Evolutionary conservation across 2,329 filamentous ascomycete genomes (phyloP).

Genomic region (Xylariaceae sp.): DNA sequence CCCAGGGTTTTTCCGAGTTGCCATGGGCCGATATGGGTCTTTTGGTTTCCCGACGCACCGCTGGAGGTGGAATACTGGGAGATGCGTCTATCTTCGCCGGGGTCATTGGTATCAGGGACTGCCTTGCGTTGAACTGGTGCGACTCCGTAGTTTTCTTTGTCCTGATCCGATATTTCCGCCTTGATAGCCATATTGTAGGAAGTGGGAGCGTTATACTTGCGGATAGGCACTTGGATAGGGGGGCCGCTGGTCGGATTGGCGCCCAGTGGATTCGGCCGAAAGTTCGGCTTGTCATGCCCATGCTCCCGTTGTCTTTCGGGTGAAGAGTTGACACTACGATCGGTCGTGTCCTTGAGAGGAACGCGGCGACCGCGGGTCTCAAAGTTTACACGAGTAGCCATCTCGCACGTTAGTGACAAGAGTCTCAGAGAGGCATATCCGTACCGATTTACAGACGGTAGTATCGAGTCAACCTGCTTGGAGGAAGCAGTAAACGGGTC

Average conservation of each 20-base stretch:
- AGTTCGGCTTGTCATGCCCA: background rate
- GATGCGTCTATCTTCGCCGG: slow-evolving; percentile 22
- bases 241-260: slow-evolving; percentile 19
- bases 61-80: slow-evolving; percentile 29
- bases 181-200: slow-evolving; percentile 3
- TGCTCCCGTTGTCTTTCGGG: slow-evolving; percentile 19
- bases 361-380: slow-evolving; percentile 21
- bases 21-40: slow-evolving; percentile 89
- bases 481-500: background rate
- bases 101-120: slow-evolving; percentile 11
- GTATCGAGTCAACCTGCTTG: background rate
- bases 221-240: background rate
- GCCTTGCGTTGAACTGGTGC: slow-evolving; percentile 6
- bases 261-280: slow-evolving; percentile 23
- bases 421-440: slow-evolving; percentile 18
- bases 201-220: slow-evolving; percentile 6
- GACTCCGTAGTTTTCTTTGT: background rate
- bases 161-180: background rate
- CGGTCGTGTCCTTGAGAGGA: slow-evolving; percentile 31
- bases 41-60: slow-evolving; percentile 39
- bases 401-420: slow-evolving; percentile 16
- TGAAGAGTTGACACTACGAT: slow-evolving; percentile 26
- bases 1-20: slow-evolving; percentile 84
- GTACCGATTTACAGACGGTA: background rate
- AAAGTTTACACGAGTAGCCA: slow-evolving; percentile 22